Base-by-base conservation (phyloP, 345 rosid genomes). In the Erysimum cheiranthoides region DNA sequence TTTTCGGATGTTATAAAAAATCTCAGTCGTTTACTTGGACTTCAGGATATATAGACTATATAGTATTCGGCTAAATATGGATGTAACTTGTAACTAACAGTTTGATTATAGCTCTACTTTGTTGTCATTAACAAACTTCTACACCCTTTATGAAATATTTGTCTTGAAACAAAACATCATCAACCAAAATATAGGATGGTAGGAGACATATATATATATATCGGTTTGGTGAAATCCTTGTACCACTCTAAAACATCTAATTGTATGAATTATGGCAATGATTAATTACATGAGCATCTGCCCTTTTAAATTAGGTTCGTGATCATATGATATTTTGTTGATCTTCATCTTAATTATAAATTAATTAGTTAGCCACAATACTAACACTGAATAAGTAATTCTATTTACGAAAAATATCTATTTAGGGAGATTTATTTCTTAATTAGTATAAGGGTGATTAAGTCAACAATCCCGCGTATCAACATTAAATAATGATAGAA, bases 401-500 rank as follows among this genome's bases (percentile, higher is more conserved):
- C n/a, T n/a, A n/a, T n/a, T n/a, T n/a, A n/a, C n/a, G n/a, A n/a
- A n/a, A n/a, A n/a, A n/a, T n/a, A n/a, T n/a, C n/a, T n/a, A n/a
- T n/a, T n/a, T n/a, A n/a, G 21, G 8, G 63, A 57, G 18, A 35
- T 16, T 59, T 10, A 46, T 59, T 32, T 32, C 40, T 17, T 21
- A 21, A 21, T 11, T 2, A 6, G 6, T 10, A 5, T 3, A 47
- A 16, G 11, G 30, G 13, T 2, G 30, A 65, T 47, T 65, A 46
- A 46, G 58, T 73, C 66, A 64, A 54, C 57, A 45, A 54, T 34
- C 25, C 49, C 57, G 65, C 58, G 49, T 73, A 65, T 6, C 52
- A 54, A 14, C 54, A 52, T 64, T 43, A 54, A 42, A 64, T 39
- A 34, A 65, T 17, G n/a, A 35, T 28, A 34, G 1, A 16, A 18